Evolutionary conservation across 2,329 filamentous ascomycete species (phyloP).

Genomic region (Talaromyces sp.): DNA sequence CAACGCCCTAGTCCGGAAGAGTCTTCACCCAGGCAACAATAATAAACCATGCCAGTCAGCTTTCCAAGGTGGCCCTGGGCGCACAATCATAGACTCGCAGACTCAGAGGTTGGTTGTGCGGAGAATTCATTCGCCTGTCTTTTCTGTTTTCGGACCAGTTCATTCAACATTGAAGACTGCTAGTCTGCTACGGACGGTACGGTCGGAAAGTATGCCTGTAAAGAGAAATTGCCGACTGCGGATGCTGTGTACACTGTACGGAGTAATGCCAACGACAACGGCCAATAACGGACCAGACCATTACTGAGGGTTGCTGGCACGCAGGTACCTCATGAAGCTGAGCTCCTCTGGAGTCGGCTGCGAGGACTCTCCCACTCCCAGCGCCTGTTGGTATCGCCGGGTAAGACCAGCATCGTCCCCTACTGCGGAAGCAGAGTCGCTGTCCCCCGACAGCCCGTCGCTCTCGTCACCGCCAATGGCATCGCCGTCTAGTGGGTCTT

Average conservation of each 20-base stretch:
- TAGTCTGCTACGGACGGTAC: neutral
- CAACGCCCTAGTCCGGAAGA: neutral
- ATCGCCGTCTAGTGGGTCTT: slow-evolving; percentile 41
- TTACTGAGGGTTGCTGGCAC: slow-evolving; percentile 24
- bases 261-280: neutral
- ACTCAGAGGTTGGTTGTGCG: neutral
- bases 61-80: neutral
- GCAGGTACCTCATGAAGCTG: slow-evolving; percentile 48
- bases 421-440: slow-evolving; percentile 53
- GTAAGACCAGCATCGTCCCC: slow-evolving; percentile 62
- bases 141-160: neutral
- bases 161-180: neutral
- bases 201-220: neutral
- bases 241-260: neutral
- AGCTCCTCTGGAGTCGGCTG: slow-evolving; percentile 42
- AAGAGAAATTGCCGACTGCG: neutral
- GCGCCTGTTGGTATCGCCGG: slow-evolving; percentile 69
- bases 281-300: neutral
- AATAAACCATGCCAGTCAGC: neutral
- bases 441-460: slow-evolving; percentile 50
- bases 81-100: neutral
- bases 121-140: neutral
- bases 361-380: slow-evolving; percentile 58
- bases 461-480: slow-evolving; percentile 44
- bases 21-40: neutral